Base-by-base conservation (phyloP, 2,329 filamentous ascomycete species). In the Tolypocladium amazonense region DNA sequence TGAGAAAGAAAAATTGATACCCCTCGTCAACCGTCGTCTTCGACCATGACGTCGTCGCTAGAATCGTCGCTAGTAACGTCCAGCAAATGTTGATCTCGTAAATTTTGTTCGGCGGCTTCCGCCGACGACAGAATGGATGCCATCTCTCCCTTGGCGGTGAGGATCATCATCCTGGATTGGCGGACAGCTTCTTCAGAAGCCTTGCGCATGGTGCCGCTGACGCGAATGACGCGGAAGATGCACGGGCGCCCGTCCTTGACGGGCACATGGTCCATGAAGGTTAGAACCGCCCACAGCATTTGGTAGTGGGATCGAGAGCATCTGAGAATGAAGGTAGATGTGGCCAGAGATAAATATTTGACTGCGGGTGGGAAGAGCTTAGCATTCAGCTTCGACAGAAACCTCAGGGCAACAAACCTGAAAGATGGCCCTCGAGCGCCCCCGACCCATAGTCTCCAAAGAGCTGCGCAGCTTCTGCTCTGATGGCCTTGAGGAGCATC, bases 161-260 rank as follows among this genome's bases (percentile, higher is more conserved):
- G 77, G 61, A 96, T 87, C 60, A 91, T 82, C 60, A 81, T 78
- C 65, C 88, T 86, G 50, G 91, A 90, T 62, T 90, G 81, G 4
- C 87, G 82, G 67, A 97, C 88, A 41, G 92, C 91, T 73, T 96
- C 92, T 70, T 96, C 87, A 73, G 97, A 92, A 2, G 86, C 88
- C 73, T 96, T 96, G 66, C 87, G 88, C 68, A 99, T 96, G 3
- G 94, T 99, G 20, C 93, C 94, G 64, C 90, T 94, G 18, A 97
- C 90, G 62, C 90, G 83, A 8, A 96, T 84, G 18, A 99, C 92
- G 54, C 88, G 86, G 63, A 96, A 89, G 1, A 93, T 87, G 68
- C 92, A 96, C 0, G 83, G 79, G 60, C 81, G 78, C 30, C 84
- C 82, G 69, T 78, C 80, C 60, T 75, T 80, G 2, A 81, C 73